Evolutionary conservation across 345 rosid species (phyloP).

Genomic region (Moricandia arvensis): DNA sequence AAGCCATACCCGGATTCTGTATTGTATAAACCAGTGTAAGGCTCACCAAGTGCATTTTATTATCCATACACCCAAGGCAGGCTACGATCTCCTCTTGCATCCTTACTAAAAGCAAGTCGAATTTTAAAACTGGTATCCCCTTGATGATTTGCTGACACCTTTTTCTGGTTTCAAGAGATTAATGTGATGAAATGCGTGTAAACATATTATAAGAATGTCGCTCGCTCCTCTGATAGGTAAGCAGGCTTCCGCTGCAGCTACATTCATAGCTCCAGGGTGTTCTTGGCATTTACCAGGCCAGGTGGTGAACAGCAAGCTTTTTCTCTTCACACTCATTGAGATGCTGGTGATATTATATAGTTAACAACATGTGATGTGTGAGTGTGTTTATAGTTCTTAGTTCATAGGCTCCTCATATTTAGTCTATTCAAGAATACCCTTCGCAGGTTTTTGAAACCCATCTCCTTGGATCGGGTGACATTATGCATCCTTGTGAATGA

Average conservation of each 20-base stretch:
- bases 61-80: conserved; percentile 90
- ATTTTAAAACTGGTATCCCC: too few species aligned
- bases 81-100: conserved; percentile 42
- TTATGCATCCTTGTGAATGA: too few species aligned
- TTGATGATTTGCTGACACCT: too few species aligned
- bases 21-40: conserved; percentile 83
- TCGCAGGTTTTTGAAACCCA: too few species aligned
- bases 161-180: neutral
- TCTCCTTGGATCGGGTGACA: too few species aligned
- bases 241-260: conserved; percentile 62
- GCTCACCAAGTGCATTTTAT: conserved; percentile 77
- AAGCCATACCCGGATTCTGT: conserved; percentile 72
- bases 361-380: too few species aligned
- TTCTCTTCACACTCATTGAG: conserved; percentile 80
- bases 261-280: conserved; percentile 92
- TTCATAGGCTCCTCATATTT: too few species aligned
- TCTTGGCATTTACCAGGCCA: conserved; percentile 54
- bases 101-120: neutral
- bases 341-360: too few species aligned
- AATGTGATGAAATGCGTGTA: neutral
- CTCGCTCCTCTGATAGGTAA: conserved; percentile 80
- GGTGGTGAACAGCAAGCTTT: conserved; percentile 62
- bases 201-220: conserved; percentile 64
- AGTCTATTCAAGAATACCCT: too few species aligned
- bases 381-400: too few species aligned